phyloP scores from a whole-genome alignment of 495 filamentous ascomycete genomes.

The Lineolata rhizophorae region DNA sequence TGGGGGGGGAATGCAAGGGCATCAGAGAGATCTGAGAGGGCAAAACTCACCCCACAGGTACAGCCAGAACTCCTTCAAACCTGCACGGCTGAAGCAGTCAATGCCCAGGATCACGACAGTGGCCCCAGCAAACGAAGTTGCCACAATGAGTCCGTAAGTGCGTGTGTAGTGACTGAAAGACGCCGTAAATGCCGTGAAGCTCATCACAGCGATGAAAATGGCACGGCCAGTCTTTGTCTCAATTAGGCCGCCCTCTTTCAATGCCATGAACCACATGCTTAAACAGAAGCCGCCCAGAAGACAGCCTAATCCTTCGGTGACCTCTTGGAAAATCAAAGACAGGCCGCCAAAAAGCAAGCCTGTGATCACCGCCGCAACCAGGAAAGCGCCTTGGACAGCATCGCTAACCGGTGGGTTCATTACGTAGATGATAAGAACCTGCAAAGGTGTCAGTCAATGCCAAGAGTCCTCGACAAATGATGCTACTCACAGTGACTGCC shows the following conservation, averaged over 20 bases:
- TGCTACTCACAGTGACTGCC: slow-evolving; percentile 52
- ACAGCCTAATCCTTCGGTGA: slow-evolving; percentile 74
- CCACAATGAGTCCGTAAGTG: slow-evolving; percentile 50
- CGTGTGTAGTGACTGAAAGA: slow-evolving; percentile 66
- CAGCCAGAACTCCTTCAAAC: slow-evolving; percentile 87
- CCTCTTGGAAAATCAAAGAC: slow-evolving; percentile 59
- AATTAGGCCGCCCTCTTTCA: slow-evolving; percentile 59
- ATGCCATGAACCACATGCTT: slow-evolving; percentile 69
- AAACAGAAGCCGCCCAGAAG: slow-evolving; percentile 72
- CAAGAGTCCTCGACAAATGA: too few relatives aligned
- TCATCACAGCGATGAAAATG: slow-evolving; percentile 56
- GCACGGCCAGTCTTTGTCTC: slow-evolving; percentile 34
- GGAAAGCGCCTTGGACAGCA: slow-evolving; percentile 69
- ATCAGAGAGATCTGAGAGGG: too few relatives aligned
- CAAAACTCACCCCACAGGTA: slow-evolving; percentile 60
- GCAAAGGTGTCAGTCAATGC: slow-evolving; percentile 1
- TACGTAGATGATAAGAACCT: slow-evolving; percentile 71
- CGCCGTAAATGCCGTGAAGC: slow-evolving; percentile 39
- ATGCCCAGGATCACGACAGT: slow-evolving; percentile 63
- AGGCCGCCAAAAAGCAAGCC: slow-evolving; percentile 56
- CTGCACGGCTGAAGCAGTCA: slow-evolving; percentile 76
- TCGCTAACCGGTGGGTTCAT: slow-evolving; percentile 59
- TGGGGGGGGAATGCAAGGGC: slow-evolving; percentile 1
- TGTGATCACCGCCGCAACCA: slow-evolving; percentile 58
- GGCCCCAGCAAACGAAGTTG: slow-evolving; percentile 61